Evolutionary conservation across 768 basidiomycete species (phyloP).

Genomic region (Candolleomyces eurysporus): DNA sequence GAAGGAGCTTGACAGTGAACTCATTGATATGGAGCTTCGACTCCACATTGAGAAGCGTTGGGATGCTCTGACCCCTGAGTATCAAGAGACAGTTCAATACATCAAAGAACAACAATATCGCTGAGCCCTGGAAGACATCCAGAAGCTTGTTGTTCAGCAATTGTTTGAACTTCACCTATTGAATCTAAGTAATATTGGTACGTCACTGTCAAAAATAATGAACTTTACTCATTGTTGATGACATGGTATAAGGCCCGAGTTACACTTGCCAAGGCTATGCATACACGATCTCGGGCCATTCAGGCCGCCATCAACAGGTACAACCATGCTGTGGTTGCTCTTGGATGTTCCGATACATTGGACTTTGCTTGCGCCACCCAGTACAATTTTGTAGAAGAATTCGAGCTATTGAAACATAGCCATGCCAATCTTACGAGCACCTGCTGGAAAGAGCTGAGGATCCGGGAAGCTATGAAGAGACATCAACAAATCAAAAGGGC

Average conservation of each 20-base stretch:
- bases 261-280: slow-evolving; percentile 32
- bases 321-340: slow-evolving; percentile 22
- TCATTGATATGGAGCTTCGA: slow-evolving; percentile 3
- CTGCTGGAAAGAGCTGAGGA: slow-evolving; percentile 24
- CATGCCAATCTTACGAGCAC: slow-evolving; percentile 24
- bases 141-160: slow-evolving; percentile 29
- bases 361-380: slow-evolving; percentile 18
- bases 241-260: slow-evolving; percentile 34
- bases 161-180: slow-evolving; percentile 38
- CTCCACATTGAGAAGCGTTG: no score
- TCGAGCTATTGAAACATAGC: no score
- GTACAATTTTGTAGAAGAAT: no score
- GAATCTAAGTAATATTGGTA: slow-evolving; percentile 34
- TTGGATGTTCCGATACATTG: slow-evolving; percentile 17
- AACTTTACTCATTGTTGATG: not conserved
- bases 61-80: not conserved
- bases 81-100: slow-evolving; percentile 7
- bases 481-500: slow-evolving; percentile 25
- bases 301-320: slow-evolving; percentile 26
- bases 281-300: slow-evolving; percentile 28
- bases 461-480: slow-evolving; percentile 21
- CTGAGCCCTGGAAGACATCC: slow-evolving; percentile 27
- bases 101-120: slow-evolving; percentile 8
- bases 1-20: not conserved
- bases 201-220: slow-evolving; percentile 1